These are phyloP conservation scores for Malassezia cuniculi DNA, from an alignment of 1,284 basidiomycete species.

Conservation along the genomic window DNA sequence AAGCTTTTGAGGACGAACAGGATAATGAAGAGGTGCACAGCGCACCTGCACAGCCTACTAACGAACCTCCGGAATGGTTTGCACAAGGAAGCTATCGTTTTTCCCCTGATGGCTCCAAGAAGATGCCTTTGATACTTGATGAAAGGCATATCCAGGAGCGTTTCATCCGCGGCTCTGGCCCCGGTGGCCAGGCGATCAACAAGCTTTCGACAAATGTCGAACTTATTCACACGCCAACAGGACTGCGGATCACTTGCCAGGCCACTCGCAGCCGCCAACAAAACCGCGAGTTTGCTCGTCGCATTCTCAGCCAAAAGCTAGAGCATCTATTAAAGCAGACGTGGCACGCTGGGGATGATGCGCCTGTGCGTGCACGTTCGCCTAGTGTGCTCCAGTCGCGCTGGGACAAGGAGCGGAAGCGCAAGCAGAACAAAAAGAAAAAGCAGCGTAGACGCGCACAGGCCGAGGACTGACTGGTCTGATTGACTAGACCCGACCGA, in stretches of 20 bases:
- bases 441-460: slow-evolving; percentile 20
- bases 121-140: slow-evolving; percentile 32
- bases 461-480: too few relatives aligned
- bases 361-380: slow-evolving; percentile 11
- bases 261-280: slow-evolving; percentile 26
- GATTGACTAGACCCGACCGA: too few relatives aligned
- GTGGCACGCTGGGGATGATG: slow-evolving; percentile 3
- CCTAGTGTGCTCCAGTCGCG: slow-evolving; percentile 20
- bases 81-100: slow-evolving; percentile 20
- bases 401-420: slow-evolving; percentile 22
- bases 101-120: slow-evolving; percentile 21
- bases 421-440: slow-evolving; percentile 29
- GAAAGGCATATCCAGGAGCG: slow-evolving; percentile 31
- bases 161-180: slow-evolving; percentile 40
- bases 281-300: slow-evolving; percentile 29
- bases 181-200: slow-evolving; percentile 44
- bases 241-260: slow-evolving; percentile 32
- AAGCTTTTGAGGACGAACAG: background rate
- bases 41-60: too few relatives aligned
- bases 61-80: slow-evolving; percentile 27
- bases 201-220: slow-evolving; percentile 35
- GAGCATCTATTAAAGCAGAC: slow-evolving; percentile 22
- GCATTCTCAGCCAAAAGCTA: slow-evolving; percentile 24
- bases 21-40: background rate
- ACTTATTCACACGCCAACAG: slow-evolving; percentile 30